Base-by-base conservation (phyloP, 2,329 filamentous ascomycete species). In the Diaporthe aspalathi region DNA sequence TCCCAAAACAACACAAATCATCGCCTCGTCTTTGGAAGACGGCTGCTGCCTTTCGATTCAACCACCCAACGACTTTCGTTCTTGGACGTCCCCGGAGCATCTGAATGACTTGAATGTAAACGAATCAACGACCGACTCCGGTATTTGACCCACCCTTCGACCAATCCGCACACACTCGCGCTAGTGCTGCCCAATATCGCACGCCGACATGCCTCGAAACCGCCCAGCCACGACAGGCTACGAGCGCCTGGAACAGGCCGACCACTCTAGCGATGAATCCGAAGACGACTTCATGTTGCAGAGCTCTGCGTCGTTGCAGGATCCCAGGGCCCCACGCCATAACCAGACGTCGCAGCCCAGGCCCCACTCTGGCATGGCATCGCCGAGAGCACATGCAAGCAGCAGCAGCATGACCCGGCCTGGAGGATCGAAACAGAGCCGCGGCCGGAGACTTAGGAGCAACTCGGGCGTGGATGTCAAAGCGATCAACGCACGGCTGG, bases 381-480 rank as follows among this genome's bases (percentile, higher is more conserved):
- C 87, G 47, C 86, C 87, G 57, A 87, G 88, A 76, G 77, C 80
- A 56, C 79, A 82, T 65, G 74, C 79, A 73, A 76, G 79, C 71
- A 77, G 79, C 71, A 77, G 82, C 40, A 77, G 80, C 24, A 78
- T 81, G 20, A 78, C 75, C 63, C 80, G 81, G 12, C 63, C 77
- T 12, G 74, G 74, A 32, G 74, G 76, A 2, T 75, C 80, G 6
- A 79, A 83, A 20, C 79, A 80, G 47, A 85, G 84, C 76, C 83
- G 85, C 74, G 82, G 83, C 76, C 83, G 76, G 79, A 85, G 83
- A 76, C 83, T 78, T 76, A 87, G 80, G 75, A 93, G 93, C 79
- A 96, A 95, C 77, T 94, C 94, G 24, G 95, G 95, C 3, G 95
- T 99, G 22, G 96, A 99, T 79, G 93, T 99, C 79, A 98, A 98